Percentiles rank a stretch among this genome's conserved stretches.
These are phyloP conservation scores for Pseudogymnoascus pannorum DNA, from an alignment of 2,329 filamentous ascomycete genomes.

Conservation along the genomic window DNA sequence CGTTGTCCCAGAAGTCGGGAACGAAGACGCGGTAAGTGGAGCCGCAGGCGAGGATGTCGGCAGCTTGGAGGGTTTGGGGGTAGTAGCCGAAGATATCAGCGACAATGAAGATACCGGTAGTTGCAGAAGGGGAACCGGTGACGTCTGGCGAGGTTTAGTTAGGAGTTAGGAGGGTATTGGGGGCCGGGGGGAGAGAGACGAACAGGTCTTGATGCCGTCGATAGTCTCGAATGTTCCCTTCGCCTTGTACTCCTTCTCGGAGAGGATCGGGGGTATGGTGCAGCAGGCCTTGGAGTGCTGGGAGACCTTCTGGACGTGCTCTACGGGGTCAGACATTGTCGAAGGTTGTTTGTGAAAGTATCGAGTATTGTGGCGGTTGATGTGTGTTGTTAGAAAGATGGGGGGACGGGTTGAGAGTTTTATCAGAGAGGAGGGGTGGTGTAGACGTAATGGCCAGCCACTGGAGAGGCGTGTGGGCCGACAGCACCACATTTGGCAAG, in stretches of 20 bases:
- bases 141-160: constrained; percentile 32
- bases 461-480: neutral
- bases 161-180: neutral
- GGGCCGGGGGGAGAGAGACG: neutral
- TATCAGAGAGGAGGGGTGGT: neutral
- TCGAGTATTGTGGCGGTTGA: neutral
- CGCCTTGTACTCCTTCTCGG: constrained; percentile 27
- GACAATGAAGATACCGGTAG: constrained; percentile 54
- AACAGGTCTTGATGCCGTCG: constrained; percentile 42
- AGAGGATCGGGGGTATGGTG: constrained; percentile 27
- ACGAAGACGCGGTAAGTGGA: constrained; percentile 74
- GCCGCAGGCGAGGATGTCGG: constrained; percentile 54
- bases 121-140: constrained; percentile 39
- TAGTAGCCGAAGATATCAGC: constrained; percentile 64
- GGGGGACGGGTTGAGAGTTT: neutral
- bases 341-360: neutral
- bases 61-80: constrained; percentile 62
- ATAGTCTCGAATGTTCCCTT: constrained; percentile 48
- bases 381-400: neutral
- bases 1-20: constrained; percentile 81
- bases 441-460: neutral
- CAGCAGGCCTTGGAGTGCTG: constrained; percentile 19
- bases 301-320: neutral
- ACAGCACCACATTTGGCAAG: neutral
- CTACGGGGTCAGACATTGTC: neutral